A percentile compares a stretch with the other conserved stretches of the same genome.
These are phyloP conservation scores for Casaregolazyma lundiana DNA, from an alignment of 1,139 yeast genomes.

Conservation along the genomic window DNA sequence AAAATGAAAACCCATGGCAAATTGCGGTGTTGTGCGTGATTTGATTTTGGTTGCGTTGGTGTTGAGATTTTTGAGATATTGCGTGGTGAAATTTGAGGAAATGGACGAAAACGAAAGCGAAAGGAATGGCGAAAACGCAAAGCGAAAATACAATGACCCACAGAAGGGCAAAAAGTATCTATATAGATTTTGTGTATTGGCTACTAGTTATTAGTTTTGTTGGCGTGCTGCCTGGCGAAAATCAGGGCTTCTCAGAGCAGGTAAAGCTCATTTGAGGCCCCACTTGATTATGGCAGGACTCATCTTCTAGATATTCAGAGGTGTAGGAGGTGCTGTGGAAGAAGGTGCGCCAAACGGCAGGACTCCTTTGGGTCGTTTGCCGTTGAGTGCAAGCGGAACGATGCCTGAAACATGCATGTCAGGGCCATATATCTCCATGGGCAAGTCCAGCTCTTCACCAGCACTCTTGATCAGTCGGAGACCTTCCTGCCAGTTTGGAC, in stretches of 20 bases:
- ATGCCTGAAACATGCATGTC: conserved; percentile 47
- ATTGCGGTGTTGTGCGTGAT: neutral
- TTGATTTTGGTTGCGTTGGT: neutral
- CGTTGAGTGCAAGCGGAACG: conserved; percentile 39
- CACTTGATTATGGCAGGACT: too few relatives aligned
- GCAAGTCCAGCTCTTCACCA: conserved; percentile 43
- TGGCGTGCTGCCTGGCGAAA: too few relatives aligned
- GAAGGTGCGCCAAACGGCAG: conserved; percentile 35
- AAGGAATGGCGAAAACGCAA: too few relatives aligned
- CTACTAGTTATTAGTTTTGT: too few relatives aligned
- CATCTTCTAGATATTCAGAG: conserved; percentile 24
- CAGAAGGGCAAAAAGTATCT: too few relatives aligned
- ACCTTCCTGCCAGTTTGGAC: conserved; percentile 48
- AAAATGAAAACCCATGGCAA: neutral
- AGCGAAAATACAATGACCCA: too few relatives aligned
- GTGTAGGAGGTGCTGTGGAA: conserved; percentile 32
- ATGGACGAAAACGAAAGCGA: too few relatives aligned
- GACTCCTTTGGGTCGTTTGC: conserved; percentile 38
- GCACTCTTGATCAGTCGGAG: conserved; percentile 42
- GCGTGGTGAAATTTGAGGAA: neutral
- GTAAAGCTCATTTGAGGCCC: too few relatives aligned
- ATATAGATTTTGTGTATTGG: too few relatives aligned
- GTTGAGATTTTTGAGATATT: neutral
- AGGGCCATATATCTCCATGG: conserved; percentile 47
- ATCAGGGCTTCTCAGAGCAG: too few relatives aligned